phyloP scores from a whole-genome alignment of 768 basidiomycete species.

The Xerocomus spinulosus region DNA sequence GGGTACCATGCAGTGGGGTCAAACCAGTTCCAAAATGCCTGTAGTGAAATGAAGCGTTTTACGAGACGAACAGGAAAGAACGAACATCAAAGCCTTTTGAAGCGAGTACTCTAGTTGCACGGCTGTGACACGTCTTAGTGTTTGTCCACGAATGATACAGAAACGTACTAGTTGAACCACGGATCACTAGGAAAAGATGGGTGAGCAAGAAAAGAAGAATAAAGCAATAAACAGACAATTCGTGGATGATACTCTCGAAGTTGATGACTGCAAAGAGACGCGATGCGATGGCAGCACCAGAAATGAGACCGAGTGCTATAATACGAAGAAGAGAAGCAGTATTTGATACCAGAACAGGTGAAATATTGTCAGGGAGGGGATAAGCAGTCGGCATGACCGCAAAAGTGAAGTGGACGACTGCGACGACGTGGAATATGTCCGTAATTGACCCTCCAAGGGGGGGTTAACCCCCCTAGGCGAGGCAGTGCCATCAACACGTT shows the following conservation, averaged over 20 bases:
- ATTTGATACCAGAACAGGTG: conserved; percentile 73
- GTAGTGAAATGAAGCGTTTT: conserved; percentile 5
- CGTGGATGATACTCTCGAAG: conserved; percentile 99
- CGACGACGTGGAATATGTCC: conserved; percentile 25
- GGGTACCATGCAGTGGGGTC: conserved; percentile 99
- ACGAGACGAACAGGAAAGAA: conserved; percentile 4
- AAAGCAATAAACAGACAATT: conserved; percentile 66
- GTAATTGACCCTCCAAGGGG: conserved; percentile 6
- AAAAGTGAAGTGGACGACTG: conserved; percentile 6
- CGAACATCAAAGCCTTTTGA: conserved; percentile 93
- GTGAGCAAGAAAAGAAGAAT: neutral
- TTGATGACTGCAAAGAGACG: conserved; percentile 96
- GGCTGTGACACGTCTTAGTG: conserved; percentile 43
- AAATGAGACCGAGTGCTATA: conserved; percentile 85
- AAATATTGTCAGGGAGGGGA: conserved; percentile 64
- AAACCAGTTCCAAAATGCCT: conserved; percentile 99
- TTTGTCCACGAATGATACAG: neutral
- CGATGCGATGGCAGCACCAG: conserved; percentile 91
- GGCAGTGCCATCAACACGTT: conserved; percentile 27
- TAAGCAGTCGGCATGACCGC: conserved; percentile 71
- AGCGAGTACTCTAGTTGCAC: conserved; percentile 88
- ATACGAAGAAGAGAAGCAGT: conserved; percentile 89
- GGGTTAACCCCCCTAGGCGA: conserved; percentile 3
- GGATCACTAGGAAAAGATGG: conserved; percentile 61
- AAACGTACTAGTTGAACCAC: conserved; percentile 97